These are phyloP conservation scores for Aristolochia fimbriata DNA, from an alignment of 164 flowering plant species.

Conservation along the genomic window DNA sequence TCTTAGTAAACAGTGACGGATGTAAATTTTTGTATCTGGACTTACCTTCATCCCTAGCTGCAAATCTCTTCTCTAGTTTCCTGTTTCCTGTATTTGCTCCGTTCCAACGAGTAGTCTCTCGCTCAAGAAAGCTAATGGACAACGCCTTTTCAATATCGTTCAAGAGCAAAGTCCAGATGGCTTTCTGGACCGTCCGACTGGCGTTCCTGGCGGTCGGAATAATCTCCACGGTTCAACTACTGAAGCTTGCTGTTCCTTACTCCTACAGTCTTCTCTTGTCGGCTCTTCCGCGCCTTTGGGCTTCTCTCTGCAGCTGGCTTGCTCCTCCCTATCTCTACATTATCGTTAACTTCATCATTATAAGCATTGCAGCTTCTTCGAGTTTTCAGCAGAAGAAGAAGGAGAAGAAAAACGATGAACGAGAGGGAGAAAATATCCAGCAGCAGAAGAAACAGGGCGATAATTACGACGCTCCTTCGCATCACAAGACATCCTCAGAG, in stretches of 20 bases:
- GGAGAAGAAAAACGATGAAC: conserved; percentile 6
- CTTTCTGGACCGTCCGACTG: conserved; percentile 15
- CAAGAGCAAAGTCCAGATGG: conserved; percentile 13
- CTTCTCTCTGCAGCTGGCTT: conserved; percentile 32
- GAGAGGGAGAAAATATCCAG: conserved; percentile 5
- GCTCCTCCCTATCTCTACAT: conserved; percentile 63
- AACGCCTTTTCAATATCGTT: background rate
- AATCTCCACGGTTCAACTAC: conserved; percentile 12
- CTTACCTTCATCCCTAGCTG: too few species aligned
- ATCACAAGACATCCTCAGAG: background rate
- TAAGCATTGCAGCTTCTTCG: conserved; percentile 55
- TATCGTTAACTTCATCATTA: conserved; percentile 59
- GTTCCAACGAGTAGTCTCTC: background rate
- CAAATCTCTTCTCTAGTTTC: too few species aligned
- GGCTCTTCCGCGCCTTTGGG: conserved; percentile 31
- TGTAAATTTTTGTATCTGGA: too few species aligned
- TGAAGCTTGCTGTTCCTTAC: conserved; percentile 20
- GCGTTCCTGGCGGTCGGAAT: conserved; percentile 14
- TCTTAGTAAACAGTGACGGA: too few species aligned
- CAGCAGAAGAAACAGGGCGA: conserved; percentile 1
- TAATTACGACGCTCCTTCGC: conserved; percentile 1
- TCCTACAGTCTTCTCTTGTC: conserved; percentile 12
- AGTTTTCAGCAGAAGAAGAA: conserved; percentile 19
- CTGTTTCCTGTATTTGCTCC: too few species aligned
- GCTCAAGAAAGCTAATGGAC: conserved; percentile 8